phyloP scores from a whole-genome alignment of 805 yeast genomes.

The Candida boidinii region DNA sequence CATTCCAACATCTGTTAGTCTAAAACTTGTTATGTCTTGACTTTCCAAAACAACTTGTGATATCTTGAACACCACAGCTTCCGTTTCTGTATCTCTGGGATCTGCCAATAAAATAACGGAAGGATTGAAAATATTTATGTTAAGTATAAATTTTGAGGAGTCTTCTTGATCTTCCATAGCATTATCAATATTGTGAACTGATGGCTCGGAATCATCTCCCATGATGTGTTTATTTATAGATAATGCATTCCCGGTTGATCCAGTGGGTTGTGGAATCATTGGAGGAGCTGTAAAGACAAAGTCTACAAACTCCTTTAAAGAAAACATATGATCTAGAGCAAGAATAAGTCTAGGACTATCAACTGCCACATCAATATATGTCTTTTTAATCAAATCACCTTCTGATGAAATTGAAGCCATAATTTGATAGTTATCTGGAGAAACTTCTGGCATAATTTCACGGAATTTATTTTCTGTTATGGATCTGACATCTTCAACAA shows the following conservation, averaged over 20 bases:
- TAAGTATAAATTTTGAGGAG: slow-evolving; percentile 36
- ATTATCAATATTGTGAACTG: background rate
- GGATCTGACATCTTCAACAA: slow-evolving; percentile 65
- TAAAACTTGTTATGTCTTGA: slow-evolving; percentile 56
- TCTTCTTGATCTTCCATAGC: slow-evolving; percentile 4
- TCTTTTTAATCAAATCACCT: slow-evolving; percentile 32
- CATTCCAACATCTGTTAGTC: slow-evolving; percentile 81
- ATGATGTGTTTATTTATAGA: background rate
- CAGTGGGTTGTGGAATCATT: too few relatives aligned
- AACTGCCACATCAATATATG: slow-evolving; percentile 50
- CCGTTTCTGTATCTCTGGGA: slow-evolving; percentile 58
- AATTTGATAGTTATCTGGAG: slow-evolving; percentile 63
- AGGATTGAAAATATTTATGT: slow-evolving; percentile 66
- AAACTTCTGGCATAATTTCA: slow-evolving; percentile 68
- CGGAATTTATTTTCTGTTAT: slow-evolving; percentile 61
- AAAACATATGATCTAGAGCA: slow-evolving; percentile 80
- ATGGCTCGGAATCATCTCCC: background rate
- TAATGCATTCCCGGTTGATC: too few relatives aligned
- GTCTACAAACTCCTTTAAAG: slow-evolving; percentile 58
- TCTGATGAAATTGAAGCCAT: slow-evolving; percentile 42
- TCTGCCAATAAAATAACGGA: slow-evolving; percentile 77
- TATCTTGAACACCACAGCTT: slow-evolving; percentile 84
- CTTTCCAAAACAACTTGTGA: slow-evolving; percentile 68
- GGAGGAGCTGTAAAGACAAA: slow-evolving; percentile 28
- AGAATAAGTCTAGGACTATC: slow-evolving; percentile 76